Base-by-base conservation (phyloP, 1,284 basidiomycete genomes). In the Ustilago xerochloae region DNA sequence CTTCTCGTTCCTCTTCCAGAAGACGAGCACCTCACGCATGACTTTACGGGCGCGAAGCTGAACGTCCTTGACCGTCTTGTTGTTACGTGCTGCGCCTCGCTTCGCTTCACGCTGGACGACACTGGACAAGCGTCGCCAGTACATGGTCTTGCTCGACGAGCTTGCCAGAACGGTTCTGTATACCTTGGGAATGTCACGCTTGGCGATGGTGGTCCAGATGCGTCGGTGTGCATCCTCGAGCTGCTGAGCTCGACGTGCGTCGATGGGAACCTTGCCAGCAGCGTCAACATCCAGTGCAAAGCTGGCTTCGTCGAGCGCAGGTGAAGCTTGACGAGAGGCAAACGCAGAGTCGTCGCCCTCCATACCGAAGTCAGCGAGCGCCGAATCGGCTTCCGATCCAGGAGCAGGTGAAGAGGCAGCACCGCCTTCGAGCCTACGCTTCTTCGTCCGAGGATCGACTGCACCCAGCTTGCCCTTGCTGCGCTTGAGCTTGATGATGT, bases 1-100 rank as follows among this genome's bases (percentile, higher is more conserved):
- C 83, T 95, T 94, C 85, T 99, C 96, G 81, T 98, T 98, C 86
- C 94, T 95, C 86, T 92, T 93, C 94, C 94, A 98, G 86, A 94
- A 97, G 29, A 94, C 90, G 76, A 97, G 90, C 91, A 98, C 94
- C 77, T 86, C 86, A 49, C 86, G 78, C 92, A 94, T 94, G 41
- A 94, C 87, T 36, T 92, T 89, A 82, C 93, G 94, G 12, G 91
- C 91, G 84, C 93, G 94, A 24, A 90, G 90, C 83, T 94, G 93
- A 4, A 91, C 88, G 68, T 97, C 94, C 85, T 98, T 98, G 75
- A 89, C 89, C 18, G 90, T 89, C 85, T 93, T 96, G 30, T 90
- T 89, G 15, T 92, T 91, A 72, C 90, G 90, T n/a, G 89, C 89
- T 68, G 90, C 91, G 1, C 92, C 90, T 73, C 90, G 90, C 61